Conservation (phyloP, 2,329 filamentous ascomycete genomes). For the Neocucurbitaria cava region DNA sequence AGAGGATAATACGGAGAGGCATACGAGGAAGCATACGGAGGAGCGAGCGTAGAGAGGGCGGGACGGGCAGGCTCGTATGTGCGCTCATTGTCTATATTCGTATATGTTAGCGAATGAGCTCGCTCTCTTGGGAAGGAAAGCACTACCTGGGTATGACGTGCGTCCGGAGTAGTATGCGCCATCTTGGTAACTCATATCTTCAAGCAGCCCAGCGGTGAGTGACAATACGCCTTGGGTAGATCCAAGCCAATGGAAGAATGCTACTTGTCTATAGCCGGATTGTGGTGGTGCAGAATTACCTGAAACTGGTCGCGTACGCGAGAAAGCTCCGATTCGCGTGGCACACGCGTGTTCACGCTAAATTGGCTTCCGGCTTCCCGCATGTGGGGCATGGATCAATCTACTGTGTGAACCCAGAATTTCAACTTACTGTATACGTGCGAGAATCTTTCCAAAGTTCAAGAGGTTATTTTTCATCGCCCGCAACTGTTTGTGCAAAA, state of each 20-base stretch:
- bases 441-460: neutral
- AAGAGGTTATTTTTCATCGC: neutral
- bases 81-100: neutral
- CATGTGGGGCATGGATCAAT: neutral
- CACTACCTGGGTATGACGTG: neutral
- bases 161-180: neutral
- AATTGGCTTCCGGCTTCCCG: constrained; percentile 6
- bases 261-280: neutral
- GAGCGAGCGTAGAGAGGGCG: neutral
- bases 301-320: constrained; percentile 5
- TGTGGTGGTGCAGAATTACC: neutral
- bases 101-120: neutral
- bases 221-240: neutral
- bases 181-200: neutral
- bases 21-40: too few relatives aligned
- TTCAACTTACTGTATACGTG: too few relatives aligned
- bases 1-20: constrained; percentile 1
- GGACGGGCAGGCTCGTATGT: neutral
- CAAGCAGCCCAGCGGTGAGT: neutral
- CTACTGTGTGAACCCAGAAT: too few relatives aligned
- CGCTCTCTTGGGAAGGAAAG: too few relatives aligned
- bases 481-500: neutral
- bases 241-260: neutral
- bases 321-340: constrained; percentile 6
- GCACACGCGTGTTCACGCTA: constrained; percentile 16